phyloP scores from a whole-genome alignment of 345 rosid genomes.

The Brassica carinata region DNA sequence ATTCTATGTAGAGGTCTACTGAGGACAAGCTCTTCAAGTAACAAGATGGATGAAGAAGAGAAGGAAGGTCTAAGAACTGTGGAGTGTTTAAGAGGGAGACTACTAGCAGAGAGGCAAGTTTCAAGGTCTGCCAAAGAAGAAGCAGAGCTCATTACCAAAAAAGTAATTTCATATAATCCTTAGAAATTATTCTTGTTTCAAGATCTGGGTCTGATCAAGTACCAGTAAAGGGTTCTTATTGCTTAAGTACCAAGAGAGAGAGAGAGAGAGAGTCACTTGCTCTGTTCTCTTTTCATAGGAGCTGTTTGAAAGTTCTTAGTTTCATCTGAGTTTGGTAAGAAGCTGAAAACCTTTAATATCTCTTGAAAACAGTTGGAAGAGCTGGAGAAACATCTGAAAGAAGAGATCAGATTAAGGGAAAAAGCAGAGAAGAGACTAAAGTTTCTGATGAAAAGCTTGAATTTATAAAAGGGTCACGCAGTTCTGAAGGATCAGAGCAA shows the following conservation, averaged over 20 bases:
- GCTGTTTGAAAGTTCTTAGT: too few relatives aligned
- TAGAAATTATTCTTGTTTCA: not conserved
- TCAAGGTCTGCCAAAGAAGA: slow-evolving; percentile 71
- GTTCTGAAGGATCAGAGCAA: slow-evolving; percentile 44
- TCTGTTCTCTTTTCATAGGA: not conserved
- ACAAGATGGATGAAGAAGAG: slow-evolving; percentile 47
- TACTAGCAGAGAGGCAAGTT: slow-evolving; percentile 85
- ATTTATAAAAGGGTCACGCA: slow-evolving; percentile 44
- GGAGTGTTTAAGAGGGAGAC: slow-evolving; percentile 82
- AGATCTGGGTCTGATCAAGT: not conserved
- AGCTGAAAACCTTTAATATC: slow-evolving; percentile 2
- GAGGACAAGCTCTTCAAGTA: slow-evolving; percentile 44
- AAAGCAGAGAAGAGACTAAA: slow-evolving; percentile 72
- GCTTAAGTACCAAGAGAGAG: not conserved
- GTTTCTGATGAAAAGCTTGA: slow-evolving; percentile 63
- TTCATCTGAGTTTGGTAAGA: slow-evolving; percentile 1
- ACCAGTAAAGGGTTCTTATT: not conserved
- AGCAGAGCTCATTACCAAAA: slow-evolving; percentile 55
- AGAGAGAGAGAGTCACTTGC: slow-evolving; percentile 12
- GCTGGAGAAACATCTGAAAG: slow-evolving; percentile 59
- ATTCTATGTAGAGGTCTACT: slow-evolving; percentile 8
- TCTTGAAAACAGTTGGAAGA: slow-evolving; percentile 54
- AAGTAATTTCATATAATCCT: slow-evolving; percentile 44
- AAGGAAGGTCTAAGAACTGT: slow-evolving; percentile 52
- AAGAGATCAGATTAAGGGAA: slow-evolving; percentile 66